A percentile compares a stretch with the other conserved stretches of the same genome.
phyloP scores from a whole-genome alignment of 768 basidiomycete species.

The Podaxis sp. region DNA sequence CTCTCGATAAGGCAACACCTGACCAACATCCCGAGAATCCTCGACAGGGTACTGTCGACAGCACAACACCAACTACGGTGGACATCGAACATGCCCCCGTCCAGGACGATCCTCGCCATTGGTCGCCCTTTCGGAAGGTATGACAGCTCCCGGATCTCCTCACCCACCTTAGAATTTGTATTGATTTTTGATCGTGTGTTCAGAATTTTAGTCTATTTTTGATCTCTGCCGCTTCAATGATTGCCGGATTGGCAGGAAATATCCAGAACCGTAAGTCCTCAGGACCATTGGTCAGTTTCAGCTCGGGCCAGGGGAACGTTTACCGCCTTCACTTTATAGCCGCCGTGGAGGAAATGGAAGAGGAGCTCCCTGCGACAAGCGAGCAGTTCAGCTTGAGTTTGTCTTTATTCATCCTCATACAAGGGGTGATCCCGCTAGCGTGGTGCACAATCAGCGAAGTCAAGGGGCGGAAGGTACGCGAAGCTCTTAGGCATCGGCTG shows the following conservation, averaged over 20 bases:
- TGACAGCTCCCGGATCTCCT: not conserved
- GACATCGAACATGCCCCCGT: conserved; percentile 59
- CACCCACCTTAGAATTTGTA: not conserved
- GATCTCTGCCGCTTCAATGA: conserved; percentile 53
- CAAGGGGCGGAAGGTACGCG: conserved; percentile 65
- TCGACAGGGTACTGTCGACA: conserved; percentile 1
- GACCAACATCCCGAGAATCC: conserved; percentile 4
- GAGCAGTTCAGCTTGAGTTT: conserved; percentile 66
- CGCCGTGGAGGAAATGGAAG: conserved; percentile 59
- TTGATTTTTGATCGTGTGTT: not conserved
- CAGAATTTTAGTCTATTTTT: conserved; percentile 47
- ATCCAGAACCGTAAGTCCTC: conserved; percentile 63
- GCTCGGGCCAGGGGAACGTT: not conserved
- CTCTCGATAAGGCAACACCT: not conserved
- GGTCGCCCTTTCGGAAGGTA: conserved; percentile 59
- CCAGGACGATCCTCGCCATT: conserved; percentile 59
- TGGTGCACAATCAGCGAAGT: conserved; percentile 77
- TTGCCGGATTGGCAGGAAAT: conserved; percentile 56
- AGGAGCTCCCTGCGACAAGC: conserved; percentile 57
- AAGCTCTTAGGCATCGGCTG: not conserved
- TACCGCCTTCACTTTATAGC: conserved; percentile 37
- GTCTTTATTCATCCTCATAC: conserved; percentile 71
- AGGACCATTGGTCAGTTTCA: not conserved
- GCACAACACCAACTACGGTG: conserved; percentile 1
- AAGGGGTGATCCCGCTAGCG: conserved; percentile 64